Percentiles rank a stretch among this genome's conserved stretches.
These are phyloP conservation scores for Drechslerella dactyloides DNA, from an alignment of 2,329 filamentous ascomycete genomes.

Conservation along the genomic window DNA sequence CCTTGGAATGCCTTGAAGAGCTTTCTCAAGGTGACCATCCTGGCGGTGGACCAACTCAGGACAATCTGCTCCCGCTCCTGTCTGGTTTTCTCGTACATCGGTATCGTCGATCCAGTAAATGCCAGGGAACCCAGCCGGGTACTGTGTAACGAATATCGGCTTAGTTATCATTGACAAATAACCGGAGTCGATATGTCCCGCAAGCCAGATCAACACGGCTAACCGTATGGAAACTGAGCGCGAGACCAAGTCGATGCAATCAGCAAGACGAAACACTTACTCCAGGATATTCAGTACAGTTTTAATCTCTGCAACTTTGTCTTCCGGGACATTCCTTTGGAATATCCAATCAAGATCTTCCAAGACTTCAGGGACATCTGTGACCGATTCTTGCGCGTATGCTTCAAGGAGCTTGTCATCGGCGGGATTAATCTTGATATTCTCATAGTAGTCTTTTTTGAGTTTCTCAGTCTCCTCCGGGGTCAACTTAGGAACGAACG, in stretches of 20 bases:
- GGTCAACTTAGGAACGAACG: constrained; percentile 35
- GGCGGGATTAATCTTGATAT: constrained; percentile 23
- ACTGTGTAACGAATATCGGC: constrained; percentile 58
- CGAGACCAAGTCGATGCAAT: too few species aligned
- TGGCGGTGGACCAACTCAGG: constrained; percentile 67
- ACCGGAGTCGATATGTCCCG: too few species aligned
- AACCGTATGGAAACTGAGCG: too few species aligned
- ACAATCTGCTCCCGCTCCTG: constrained; percentile 69
- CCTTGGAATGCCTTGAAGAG: constrained; percentile 51
- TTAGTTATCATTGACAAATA: not conserved
- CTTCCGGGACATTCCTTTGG: constrained; percentile 26
- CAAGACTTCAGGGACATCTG: constrained; percentile 36
- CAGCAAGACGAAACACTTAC: too few species aligned
- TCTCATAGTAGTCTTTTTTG: constrained; percentile 43
- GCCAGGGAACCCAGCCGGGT: constrained; percentile 69
- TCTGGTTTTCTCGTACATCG: constrained; percentile 68
- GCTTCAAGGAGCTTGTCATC: constrained; percentile 42
- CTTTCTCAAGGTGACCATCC: constrained; percentile 55
- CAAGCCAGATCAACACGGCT: too few species aligned
- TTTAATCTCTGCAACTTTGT: constrained; percentile 48
- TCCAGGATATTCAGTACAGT: constrained; percentile 47
- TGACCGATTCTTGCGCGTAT: constrained; percentile 30
- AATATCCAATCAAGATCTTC: constrained; percentile 36
- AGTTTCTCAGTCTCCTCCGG: constrained; percentile 45
- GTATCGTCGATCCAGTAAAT: constrained; percentile 71